Conservation (phyloP, 768 basidiomycete species). For the Rhodocollybia butyracea region DNA sequence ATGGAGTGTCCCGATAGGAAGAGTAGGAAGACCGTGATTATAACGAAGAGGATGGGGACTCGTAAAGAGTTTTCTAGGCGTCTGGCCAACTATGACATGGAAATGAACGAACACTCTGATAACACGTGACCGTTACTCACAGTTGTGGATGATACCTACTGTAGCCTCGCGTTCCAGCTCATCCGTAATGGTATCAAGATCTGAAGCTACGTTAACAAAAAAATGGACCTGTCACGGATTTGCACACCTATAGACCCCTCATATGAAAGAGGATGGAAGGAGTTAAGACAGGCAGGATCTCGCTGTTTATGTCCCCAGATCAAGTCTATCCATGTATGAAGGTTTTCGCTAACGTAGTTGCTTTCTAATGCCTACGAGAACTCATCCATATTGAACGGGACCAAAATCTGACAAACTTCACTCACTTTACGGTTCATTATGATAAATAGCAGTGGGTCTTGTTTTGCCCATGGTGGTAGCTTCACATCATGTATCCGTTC, state of each 20-base stretch:
- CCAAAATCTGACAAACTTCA: no score
- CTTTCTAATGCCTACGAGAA: conserved; percentile 76
- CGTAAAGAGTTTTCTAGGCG: conserved; percentile 81
- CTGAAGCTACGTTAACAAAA: conserved; percentile 30
- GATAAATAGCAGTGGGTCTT: conserved; percentile 82
- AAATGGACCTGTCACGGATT: not conserved
- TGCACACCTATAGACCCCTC: conserved; percentile 77
- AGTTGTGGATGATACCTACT: conserved; percentile 94
- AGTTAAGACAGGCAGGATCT: conserved; percentile 73
- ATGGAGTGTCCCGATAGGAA: conserved; percentile 68
- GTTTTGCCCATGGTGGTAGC: conserved; percentile 86
- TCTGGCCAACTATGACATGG: conserved; percentile 71
- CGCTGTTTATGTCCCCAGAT: conserved; percentile 90
- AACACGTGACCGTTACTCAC: conserved; percentile 34
- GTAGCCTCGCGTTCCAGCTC: conserved; percentile 88
- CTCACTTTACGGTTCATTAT: conserved; percentile 69
- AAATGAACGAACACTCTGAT: not conserved
- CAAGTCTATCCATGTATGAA: conserved; percentile 90
- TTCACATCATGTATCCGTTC: conserved; percentile 86
- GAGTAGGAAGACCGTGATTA: conserved; percentile 64
- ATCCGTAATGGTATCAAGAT: conserved; percentile 83
- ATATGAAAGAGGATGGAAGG: conserved; percentile 91
- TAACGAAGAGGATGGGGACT: conserved; percentile 73
- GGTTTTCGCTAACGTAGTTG: conserved; percentile 75
- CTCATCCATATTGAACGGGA: not conserved